Evolutionary conservation across 2,329 filamentous ascomycete species (phyloP).

Genomic region (Cladophialophora immunda): DNA sequence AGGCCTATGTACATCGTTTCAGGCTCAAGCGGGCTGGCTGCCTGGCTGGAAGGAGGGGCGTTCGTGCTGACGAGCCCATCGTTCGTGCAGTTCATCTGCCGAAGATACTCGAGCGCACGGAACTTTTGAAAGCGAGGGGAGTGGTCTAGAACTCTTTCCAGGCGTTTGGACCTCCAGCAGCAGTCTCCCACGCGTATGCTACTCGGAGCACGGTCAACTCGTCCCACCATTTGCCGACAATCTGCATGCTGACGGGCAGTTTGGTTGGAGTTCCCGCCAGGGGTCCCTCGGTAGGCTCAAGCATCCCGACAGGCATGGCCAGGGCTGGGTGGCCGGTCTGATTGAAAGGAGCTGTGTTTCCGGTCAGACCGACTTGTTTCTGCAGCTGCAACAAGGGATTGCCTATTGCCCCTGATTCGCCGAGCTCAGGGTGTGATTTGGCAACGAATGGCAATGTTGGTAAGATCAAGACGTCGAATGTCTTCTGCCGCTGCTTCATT

Average conservation of each 20-base stretch:
- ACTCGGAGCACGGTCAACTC: conserved; percentile 42
- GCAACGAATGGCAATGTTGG: conserved; percentile 5
- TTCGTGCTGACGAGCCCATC: background rate
- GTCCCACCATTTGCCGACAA: conserved; percentile 49
- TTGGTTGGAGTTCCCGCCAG: conserved; percentile 28
- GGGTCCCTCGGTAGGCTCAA: background rate
- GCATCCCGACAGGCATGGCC: conserved; percentile 1
- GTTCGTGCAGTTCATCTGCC: background rate
- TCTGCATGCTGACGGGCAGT: conserved; percentile 51
- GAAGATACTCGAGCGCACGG: background rate
- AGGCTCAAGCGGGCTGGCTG: background rate
- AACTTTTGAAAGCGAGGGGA: background rate
- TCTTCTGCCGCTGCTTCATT: conserved; percentile 2
- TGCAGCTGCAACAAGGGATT: background rate
- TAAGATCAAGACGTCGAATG: conserved; percentile 7
- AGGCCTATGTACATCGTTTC: background rate
- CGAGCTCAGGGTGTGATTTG: conserved; percentile 1
- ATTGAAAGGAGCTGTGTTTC: conserved; percentile 2
- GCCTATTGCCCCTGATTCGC: background rate
- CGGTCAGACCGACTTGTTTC: conserved; percentile 1
- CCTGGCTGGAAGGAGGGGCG: background rate
- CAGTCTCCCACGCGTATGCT: conserved; percentile 21
- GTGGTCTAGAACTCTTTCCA: background rate
- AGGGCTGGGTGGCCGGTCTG: conserved; percentile 1
- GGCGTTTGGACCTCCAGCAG: conserved; percentile 1